Conservation (phyloP, 305 asterid genomes). For the Fraxinus nigra region DNA sequence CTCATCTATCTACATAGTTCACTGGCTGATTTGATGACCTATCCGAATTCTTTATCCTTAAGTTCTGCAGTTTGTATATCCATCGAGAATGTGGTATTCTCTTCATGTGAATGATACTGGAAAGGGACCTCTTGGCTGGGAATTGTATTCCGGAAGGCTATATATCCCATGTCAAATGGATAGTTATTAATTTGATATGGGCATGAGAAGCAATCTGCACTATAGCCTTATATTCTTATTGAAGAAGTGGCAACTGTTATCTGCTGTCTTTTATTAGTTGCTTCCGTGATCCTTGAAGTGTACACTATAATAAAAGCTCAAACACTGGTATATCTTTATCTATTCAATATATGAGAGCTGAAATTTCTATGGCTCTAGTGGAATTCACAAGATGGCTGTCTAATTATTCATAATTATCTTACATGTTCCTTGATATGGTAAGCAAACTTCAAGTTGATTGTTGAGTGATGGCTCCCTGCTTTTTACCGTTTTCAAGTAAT, state of each 20-base stretch:
- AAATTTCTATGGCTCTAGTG: slow-evolving; percentile 60
- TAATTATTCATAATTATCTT: slow-evolving; percentile 58
- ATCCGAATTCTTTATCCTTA: slow-evolving; percentile 33
- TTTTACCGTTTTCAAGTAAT: slow-evolving; percentile 23
- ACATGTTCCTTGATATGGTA: slow-evolving; percentile 60
- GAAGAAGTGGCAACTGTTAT: slow-evolving; percentile 43
- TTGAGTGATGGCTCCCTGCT: slow-evolving; percentile 30
- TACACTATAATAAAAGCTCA: slow-evolving; percentile 44
- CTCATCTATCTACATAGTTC: slow-evolving; percentile 21
- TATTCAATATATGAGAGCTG: slow-evolving; percentile 45
- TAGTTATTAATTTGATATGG: slow-evolving; percentile 28
- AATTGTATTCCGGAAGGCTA: slow-evolving; percentile 34
- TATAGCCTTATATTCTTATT: slow-evolving; percentile 36
- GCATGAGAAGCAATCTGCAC: slow-evolving; percentile 44
- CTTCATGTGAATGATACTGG: slow-evolving; percentile 45
- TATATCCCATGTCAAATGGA: slow-evolving; percentile 37
- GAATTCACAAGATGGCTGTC: slow-evolving; percentile 59
- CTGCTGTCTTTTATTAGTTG: slow-evolving; percentile 48
- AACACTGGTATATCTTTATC: slow-evolving; percentile 48
- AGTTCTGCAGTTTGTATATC: slow-evolving; percentile 36
- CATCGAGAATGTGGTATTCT: slow-evolving; percentile 41
- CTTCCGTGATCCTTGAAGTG: slow-evolving; percentile 53
- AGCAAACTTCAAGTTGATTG: slow-evolving; percentile 41
- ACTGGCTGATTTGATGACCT: slow-evolving; percentile 32
- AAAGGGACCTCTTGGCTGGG: slow-evolving; percentile 50